Percentiles rank a stretch among this genome's conserved stretches.
Conservation (phyloP, 306 rosid species). For the Malus domestica region ASM211411v1 NC_041801.1:22921501-22922000, state of each 20-base stretch:
- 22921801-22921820: not conserved
- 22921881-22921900: not conserved
- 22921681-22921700: conserved; percentile 32
- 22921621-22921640: conserved; percentile 76
- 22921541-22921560: conserved; percentile 12
- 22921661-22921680: conserved; percentile 70
- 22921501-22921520: not conserved
- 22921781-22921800: no score
- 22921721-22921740: not conserved
- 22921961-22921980: not conserved
- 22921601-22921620: conserved; percentile 88
- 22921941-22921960: not conserved
- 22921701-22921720: conserved; percentile 14
- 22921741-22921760: not conserved
- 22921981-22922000: no score
- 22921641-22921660: conserved; percentile 80
- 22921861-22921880: not conserved
- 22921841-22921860: not conserved
- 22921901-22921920: not conserved
- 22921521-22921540: conserved; percentile 5
- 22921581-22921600: conserved; percentile 86
- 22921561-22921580: conserved; percentile 3
- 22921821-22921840: not conserved
- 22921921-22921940: not conserved
- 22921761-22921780: not conserved